Percentiles rank a stretch among this genome's conserved stretches.
Conservation (phyloP, 306 rosid species). For the Dalbergia oliveri region DNA sequence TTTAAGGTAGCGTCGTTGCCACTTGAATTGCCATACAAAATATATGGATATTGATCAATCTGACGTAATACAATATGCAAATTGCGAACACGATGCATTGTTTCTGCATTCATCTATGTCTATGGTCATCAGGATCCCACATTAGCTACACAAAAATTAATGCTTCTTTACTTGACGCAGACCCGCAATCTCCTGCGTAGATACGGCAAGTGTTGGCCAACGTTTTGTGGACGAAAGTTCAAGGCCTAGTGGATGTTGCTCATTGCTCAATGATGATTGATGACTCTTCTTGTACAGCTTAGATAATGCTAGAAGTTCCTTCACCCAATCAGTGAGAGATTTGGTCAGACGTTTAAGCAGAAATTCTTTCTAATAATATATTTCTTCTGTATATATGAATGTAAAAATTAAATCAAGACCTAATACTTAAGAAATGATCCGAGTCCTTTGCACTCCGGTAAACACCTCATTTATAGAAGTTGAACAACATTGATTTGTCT, state of each 20-base stretch:
- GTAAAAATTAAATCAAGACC: too few species aligned
- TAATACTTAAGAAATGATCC: too few species aligned
- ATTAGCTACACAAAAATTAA: too few species aligned
- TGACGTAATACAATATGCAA: neutral
- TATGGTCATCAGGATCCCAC: neutral
- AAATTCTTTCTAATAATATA: too few species aligned
- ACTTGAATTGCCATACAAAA: too few species aligned
- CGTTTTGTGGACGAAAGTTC: neutral
- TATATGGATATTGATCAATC: neutral
- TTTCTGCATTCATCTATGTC: neutral
- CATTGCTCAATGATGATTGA: neutral
- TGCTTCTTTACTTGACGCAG: neutral
- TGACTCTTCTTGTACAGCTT: neutral
- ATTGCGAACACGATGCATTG: neutral
- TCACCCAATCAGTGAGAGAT: too few species aligned
- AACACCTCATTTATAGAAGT: neutral
- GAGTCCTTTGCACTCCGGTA: too few species aligned
- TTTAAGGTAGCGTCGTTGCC: too few species aligned
- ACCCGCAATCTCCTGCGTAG: constrained; percentile 14
- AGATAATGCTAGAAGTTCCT: neutral
- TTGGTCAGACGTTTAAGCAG: too few species aligned
- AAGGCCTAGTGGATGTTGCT: neutral
- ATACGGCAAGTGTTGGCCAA: neutral
- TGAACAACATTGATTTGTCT: neutral
- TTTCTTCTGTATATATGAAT: too few species aligned